Percentiles rank a stretch among this genome's conserved stretches.
These are phyloP conservation scores for Aspergillus heteromorphus DNA, from an alignment of 495 filamentous ascomycete genomes.

Conservation along the genomic window DNA sequence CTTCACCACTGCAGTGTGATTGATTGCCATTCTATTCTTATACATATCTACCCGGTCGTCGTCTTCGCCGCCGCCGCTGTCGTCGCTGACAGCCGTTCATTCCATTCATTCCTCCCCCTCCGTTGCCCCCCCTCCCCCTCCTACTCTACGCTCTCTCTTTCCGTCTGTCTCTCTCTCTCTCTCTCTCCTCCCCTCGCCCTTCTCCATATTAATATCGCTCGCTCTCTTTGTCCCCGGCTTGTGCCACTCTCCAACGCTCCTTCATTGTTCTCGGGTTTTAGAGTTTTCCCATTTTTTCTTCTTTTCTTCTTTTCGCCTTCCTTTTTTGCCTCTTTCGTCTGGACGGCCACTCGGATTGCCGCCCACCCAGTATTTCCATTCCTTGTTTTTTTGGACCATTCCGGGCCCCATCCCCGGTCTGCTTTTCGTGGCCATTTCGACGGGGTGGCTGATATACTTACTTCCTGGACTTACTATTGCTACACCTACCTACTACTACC, in stretches of 20 bases:
- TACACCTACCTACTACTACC: too few species aligned
- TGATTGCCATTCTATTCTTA: too few species aligned
- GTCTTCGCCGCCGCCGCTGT: not conserved
- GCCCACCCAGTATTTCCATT: not conserved
- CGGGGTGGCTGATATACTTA: not conserved
- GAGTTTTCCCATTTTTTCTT: not conserved
- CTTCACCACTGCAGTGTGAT: too few species aligned
- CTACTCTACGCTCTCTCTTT: not conserved
- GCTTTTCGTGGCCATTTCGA: not conserved
- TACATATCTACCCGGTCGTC: too few species aligned
- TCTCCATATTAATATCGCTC: not conserved
- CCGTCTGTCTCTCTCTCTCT: constrained; percentile 9
- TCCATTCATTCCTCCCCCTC: constrained; percentile 13
- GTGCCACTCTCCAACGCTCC: not conserved
- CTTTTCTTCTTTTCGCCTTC: not conserved
- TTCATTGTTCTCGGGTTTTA: not conserved
- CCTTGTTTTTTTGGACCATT: constrained; percentile 7
- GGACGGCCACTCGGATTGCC: not conserved
- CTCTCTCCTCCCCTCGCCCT: not conserved
- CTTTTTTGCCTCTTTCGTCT: not conserved
- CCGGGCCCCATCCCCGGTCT: not conserved
- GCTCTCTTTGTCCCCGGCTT: constrained; percentile 1
- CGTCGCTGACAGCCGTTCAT: constrained; percentile 2
- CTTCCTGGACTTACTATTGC: too few species aligned
- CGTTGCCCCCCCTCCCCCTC: constrained; percentile 11